These are phyloP conservation scores for Leccinum obscurum DNA, from an alignment of 768 basidiomycete genomes.

Conservation along the genomic window DNA sequence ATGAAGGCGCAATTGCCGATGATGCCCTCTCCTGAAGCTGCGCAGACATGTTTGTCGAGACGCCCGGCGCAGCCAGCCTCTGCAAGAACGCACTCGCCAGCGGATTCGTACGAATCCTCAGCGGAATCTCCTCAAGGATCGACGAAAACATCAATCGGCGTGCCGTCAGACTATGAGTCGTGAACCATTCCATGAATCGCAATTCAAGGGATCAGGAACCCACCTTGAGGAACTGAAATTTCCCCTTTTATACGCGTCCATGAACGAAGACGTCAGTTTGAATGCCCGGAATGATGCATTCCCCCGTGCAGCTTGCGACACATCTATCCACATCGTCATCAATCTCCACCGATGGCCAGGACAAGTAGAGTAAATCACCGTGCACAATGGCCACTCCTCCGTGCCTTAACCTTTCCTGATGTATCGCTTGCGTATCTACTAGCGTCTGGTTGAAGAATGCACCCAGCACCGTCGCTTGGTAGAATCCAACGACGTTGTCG, in stretches of 20 bases:
- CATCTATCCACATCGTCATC: slow-evolving; percentile 47
- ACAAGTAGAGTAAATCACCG: slow-evolving; percentile 47
- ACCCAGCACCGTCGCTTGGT: slow-evolving; percentile 84
- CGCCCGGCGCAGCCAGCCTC: slow-evolving; percentile 49
- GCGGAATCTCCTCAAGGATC: slow-evolving; percentile 82
- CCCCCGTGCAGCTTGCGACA: slow-evolving; percentile 75
- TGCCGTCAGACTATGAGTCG: slow-evolving; percentile 60
- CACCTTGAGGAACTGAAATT: slow-evolving; percentile 88
- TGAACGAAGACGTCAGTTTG: slow-evolving; percentile 74
- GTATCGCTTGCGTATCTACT: slow-evolving; percentile 81
- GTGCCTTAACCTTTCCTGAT: slow-evolving; percentile 82
- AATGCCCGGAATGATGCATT: slow-evolving; percentile 91
- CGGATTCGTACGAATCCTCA: slow-evolving; percentile 81
- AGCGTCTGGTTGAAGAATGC: slow-evolving; percentile 82
- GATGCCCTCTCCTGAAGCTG: slow-evolving; percentile 40
- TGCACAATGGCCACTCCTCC: slow-evolving; percentile 86
- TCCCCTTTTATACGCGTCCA: slow-evolving; percentile 77
- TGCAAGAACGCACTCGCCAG: slow-evolving; percentile 78
- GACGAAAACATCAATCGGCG: slow-evolving; percentile 83
- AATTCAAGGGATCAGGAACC: slow-evolving; percentile 16
- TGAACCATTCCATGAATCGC: slow-evolving; percentile 8
- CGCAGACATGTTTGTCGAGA: slow-evolving; percentile 37
- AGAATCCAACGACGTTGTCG: slow-evolving; percentile 92
- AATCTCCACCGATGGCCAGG: neutral
- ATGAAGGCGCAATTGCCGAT: slow-evolving; percentile 57